Conservation (phyloP, 75 land plant genomes). For the Picea glauca region DNA sequence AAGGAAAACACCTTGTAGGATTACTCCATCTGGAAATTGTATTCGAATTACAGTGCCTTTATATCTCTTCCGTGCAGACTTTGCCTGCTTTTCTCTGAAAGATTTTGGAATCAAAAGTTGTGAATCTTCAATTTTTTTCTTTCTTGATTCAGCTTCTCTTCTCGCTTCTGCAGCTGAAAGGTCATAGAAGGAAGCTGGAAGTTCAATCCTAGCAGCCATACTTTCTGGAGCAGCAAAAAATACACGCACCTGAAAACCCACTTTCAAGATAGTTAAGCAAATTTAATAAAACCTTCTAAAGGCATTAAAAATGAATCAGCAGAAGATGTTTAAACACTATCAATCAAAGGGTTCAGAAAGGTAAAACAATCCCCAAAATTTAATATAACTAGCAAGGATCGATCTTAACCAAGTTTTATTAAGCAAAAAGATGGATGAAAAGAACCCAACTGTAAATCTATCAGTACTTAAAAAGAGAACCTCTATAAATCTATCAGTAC, state of each 20-base stretch:
- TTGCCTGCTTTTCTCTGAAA: conserved; percentile 66
- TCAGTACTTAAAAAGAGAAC: too few relatives aligned
- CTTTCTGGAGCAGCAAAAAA: conserved; percentile 74
- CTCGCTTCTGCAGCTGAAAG: conserved; percentile 64
- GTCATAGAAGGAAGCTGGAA: conserved; percentile 77
- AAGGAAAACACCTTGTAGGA: conserved; percentile 74
- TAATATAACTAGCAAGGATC: too few relatives aligned
- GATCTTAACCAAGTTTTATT: too few relatives aligned
- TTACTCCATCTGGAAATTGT: conserved; percentile 93
- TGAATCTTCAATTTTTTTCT: conserved; percentile 78
- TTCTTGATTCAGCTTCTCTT: conserved; percentile 65
- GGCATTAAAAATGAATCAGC: background rate
- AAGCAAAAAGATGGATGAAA: too few relatives aligned
- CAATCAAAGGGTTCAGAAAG: background rate
- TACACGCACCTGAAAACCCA: conserved; percentile 49
- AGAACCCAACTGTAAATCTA: too few relatives aligned
- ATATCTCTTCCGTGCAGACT: conserved; percentile 48
- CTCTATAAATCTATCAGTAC: too few relatives aligned
- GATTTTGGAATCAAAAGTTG: conserved; percentile 82
- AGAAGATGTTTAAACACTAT: background rate
- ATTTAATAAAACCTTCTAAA: background rate
- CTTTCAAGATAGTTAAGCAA: background rate
- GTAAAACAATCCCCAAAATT: too few relatives aligned
- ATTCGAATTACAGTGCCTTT: conserved; percentile 56
- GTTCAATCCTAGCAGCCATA: conserved; percentile 61